Evolutionary conservation across 1,284 basidiomycete species (phyloP), one percentile per base, ranked within the genome.

Genomic region (Heterobasidion occidentale): DNA sequence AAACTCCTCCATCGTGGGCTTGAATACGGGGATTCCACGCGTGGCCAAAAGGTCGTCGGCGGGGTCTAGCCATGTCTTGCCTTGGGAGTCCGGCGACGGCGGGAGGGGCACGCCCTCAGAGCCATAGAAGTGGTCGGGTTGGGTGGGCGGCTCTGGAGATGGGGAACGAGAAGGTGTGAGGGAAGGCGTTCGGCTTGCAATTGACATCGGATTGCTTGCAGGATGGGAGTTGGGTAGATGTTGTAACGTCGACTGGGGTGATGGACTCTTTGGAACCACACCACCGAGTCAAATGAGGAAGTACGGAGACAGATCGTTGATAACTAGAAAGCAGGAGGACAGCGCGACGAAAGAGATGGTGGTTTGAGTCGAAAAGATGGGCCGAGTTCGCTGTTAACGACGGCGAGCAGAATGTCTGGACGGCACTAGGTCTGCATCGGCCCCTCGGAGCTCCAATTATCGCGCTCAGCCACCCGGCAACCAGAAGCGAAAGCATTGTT

Each of bases 1-100:
- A 64, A 95, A 96, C 63, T 95, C 90, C 53, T 88, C 85, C 81
- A 94, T 86, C 1, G 88, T 85, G 6, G 94, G 94, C 66, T 86
- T 89, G 79, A 98, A 98, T 14, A 98, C 91, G 14, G 94, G 94
- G 51, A 97, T 94, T 46, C 94, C 94, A 54, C 90, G 84, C 63
- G 84, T 78, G 0, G 91, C 91, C n/a, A 84, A 68, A 11, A 86
- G 89, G 74, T 95, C 93, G 66, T 94, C 90, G 49, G 82, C 79
- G 14, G 92, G 93, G 68, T 81, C 82, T 52, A 90, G 75, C 79
- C 83, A 88, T 46, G 76, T 73, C 60, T 78, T 77, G 47, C 80
- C 81, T 59, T 80, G 77, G 2, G 82, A 81, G 61, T 75, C 67
- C 9, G 84, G 82, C 7, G 84, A 84, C 5, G 77, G 79, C 1